These are phyloP conservation scores for Fusarium albosuccineum DNA, from an alignment of 2,329 filamentous ascomycete genomes.

Conservation along the genomic window DNA sequence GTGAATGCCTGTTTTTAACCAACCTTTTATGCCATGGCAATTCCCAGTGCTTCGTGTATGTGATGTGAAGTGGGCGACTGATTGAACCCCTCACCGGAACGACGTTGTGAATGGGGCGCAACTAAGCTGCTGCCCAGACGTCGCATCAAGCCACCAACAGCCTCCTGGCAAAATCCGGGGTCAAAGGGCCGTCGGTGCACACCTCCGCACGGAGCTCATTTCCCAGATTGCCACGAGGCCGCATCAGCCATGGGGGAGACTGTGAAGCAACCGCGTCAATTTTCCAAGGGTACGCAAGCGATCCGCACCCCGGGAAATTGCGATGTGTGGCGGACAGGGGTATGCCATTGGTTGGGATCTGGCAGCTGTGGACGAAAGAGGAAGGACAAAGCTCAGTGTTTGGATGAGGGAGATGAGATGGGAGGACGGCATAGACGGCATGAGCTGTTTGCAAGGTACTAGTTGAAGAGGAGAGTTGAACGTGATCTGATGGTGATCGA, in stretches of 20 bases:
- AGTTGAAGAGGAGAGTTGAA: too few relatives aligned
- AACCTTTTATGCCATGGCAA: neutral
- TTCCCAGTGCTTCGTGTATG: neutral
- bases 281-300: neutral
- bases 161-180: conserved; percentile 39
- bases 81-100: neutral
- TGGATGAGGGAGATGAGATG: conserved; percentile 4
- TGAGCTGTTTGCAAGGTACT: too few relatives aligned
- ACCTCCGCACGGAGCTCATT: conserved; percentile 35
- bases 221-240: conserved; percentile 27
- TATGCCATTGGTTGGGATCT: neutral
- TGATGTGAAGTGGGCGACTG: neutral
- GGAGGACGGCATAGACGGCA: neutral
- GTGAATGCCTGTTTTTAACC: conserved; percentile 10
- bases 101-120: conserved; percentile 9
- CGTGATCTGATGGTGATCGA: too few relatives aligned
- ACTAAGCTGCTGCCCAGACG: conserved; percentile 5
- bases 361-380: conserved; percentile 5
- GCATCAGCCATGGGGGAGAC: neutral
- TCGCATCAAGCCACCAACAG: conserved; percentile 20
- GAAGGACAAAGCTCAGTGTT: conserved; percentile 5
- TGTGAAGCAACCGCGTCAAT: neutral
- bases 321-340: conserved; percentile 21
- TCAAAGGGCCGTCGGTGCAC: conserved; percentile 14
- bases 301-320: conserved; percentile 19